phyloP scores from a whole-genome alignment of 805 yeast species.

The Teunomyces cretensis region DNA sequence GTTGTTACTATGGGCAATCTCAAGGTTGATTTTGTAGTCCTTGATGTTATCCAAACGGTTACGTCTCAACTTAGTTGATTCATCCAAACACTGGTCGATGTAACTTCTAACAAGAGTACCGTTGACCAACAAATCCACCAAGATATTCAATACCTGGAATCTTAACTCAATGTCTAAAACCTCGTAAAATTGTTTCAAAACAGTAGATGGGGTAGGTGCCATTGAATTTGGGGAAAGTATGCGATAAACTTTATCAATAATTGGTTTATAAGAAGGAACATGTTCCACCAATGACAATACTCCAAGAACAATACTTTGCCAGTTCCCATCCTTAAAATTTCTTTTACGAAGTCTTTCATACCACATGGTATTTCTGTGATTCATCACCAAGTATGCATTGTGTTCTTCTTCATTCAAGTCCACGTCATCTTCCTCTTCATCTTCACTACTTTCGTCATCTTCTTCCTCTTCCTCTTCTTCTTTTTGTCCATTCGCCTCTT shows the following conservation, averaged over 20 bases:
- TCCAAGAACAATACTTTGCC: slow-evolving; percentile 80
- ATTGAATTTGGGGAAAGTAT: slow-evolving; percentile 56
- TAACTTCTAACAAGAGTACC: slow-evolving; percentile 59
- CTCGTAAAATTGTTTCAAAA: slow-evolving; percentile 54
- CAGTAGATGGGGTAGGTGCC: slow-evolving; percentile 49
- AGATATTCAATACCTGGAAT: slow-evolving; percentile 55
- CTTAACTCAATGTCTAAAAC: slow-evolving; percentile 53
- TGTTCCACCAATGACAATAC: slow-evolving; percentile 61
- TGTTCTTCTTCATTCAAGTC: slow-evolving; percentile 22
- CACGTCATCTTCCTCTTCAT: slow-evolving; percentile 20
- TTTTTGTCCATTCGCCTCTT: slow-evolving; percentile 2
- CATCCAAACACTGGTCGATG: slow-evolving; percentile 69
- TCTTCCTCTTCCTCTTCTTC: slow-evolving; percentile 18
- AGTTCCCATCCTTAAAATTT: slow-evolving; percentile 76
- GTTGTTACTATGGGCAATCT: slow-evolving; percentile 44
- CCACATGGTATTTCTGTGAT: slow-evolving; percentile 69
- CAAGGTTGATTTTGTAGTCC: slow-evolving; percentile 55
- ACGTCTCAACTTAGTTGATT: slow-evolving; percentile 59
- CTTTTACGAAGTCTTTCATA: slow-evolving; percentile 72
- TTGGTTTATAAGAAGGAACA: slow-evolving; percentile 51
- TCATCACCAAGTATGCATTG: slow-evolving; percentile 49
- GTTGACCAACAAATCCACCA: slow-evolving; percentile 61
- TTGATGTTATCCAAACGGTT: slow-evolving; percentile 64
- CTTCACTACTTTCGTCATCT: slow-evolving; percentile 13
- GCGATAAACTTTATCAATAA: slow-evolving; percentile 51